phyloP scores from a whole-genome alignment of 2,329 filamentous ascomycete species.

The Penicillium sumatraense region DNA sequence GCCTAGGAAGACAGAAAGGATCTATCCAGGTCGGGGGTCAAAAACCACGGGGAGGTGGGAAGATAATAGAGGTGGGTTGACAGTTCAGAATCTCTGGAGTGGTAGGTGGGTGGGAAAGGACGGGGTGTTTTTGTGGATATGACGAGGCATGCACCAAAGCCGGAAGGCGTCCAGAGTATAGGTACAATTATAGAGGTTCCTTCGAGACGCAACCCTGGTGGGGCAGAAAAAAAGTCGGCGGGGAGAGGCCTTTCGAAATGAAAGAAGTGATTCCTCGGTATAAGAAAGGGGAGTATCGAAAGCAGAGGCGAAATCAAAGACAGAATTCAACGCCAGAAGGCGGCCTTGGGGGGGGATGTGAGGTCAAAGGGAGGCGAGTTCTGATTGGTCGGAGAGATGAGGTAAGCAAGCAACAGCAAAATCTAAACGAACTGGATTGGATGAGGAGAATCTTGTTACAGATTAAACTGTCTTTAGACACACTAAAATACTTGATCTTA shows the following conservation, averaged over 20 bases:
- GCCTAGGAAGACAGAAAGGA: not conserved
- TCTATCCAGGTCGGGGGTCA: constrained; percentile 22
- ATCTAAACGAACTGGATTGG: not conserved
- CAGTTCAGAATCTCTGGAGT: constrained; percentile 25
- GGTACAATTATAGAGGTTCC: constrained; percentile 36
- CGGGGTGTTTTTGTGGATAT: constrained; percentile 47
- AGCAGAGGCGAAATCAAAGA: constrained; percentile 28
- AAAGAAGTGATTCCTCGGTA: constrained; percentile 8
- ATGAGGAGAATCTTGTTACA: too few relatives aligned
- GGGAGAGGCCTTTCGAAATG: constrained; percentile 3
- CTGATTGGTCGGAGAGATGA: constrained; percentile 22
- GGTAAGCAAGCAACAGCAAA: not conserved
- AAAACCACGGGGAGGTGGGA: constrained; percentile 31
- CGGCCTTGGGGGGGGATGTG: constrained; percentile 15
- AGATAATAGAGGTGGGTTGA: constrained; percentile 29
- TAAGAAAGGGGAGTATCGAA: constrained; percentile 7
- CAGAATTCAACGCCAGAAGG: constrained; percentile 20
- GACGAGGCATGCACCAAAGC: constrained; percentile 44
- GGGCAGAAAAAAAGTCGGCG: constrained; percentile 10
- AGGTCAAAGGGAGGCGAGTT: constrained; percentile 20
- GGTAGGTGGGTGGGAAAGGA: constrained; percentile 31
- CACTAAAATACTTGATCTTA: too few relatives aligned
- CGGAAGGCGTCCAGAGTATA: constrained; percentile 35
- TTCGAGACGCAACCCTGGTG: constrained; percentile 29
- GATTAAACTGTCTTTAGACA: too few relatives aligned